Evolutionary conservation across 306 rosid genomes (phyloP).

Genomic region (Quercus bicolor): DNA sequence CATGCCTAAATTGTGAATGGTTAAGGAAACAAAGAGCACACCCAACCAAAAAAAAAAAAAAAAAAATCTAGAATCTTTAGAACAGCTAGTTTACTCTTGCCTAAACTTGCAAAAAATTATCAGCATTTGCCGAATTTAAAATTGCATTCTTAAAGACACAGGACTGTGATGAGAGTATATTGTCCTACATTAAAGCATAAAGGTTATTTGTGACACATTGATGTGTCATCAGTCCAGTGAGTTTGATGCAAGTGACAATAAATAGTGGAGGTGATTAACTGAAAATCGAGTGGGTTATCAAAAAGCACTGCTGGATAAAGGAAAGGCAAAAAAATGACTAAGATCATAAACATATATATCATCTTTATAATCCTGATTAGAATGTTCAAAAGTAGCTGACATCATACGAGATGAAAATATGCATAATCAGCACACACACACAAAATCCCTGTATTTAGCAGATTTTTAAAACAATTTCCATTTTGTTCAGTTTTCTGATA

Average conservation of each 20-base stretch:
- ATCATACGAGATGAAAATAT: not conserved
- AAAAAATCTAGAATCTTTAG: not conserved
- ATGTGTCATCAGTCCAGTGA: not conserved
- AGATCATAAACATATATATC: not conserved
- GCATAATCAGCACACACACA: not conserved
- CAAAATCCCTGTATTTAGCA: not conserved
- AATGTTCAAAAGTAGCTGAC: not conserved
- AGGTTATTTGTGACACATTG: not conserved
- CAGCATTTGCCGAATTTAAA: not conserved
- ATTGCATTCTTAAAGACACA: not conserved
- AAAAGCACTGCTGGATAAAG: not conserved
- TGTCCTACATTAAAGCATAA: not conserved
- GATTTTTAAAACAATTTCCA: not conserved
- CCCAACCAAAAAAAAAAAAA: not conserved
- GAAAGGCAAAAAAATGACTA: not conserved
- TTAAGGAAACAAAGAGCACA: not conserved
- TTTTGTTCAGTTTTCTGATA: not conserved
- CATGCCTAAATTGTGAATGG: not conserved
- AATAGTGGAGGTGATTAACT: not conserved
- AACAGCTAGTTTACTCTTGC: not conserved
- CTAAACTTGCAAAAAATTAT: not conserved
- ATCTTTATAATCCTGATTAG: not conserved
- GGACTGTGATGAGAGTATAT: not conserved
- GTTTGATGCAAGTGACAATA: not conserved
- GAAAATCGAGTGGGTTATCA: not conserved